Evolutionary conservation across 2,329 filamentous ascomycete species (phyloP).

Genomic region (Sphaerostilbella broomeana): DNA sequence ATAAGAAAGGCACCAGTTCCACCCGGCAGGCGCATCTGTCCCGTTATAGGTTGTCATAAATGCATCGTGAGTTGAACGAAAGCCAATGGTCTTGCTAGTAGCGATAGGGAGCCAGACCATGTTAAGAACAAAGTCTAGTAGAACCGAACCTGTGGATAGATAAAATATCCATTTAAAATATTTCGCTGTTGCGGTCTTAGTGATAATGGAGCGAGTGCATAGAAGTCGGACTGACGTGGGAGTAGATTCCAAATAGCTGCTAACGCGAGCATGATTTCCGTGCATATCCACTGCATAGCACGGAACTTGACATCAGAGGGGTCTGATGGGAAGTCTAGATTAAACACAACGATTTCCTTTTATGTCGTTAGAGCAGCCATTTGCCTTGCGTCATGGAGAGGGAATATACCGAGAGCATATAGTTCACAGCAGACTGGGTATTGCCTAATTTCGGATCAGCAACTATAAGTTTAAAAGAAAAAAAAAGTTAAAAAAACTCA

Average conservation of each 20-base stretch:
- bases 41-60: constrained; percentile 56
- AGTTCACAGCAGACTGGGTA: constrained; percentile 43
- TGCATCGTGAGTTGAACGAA: constrained; percentile 49
- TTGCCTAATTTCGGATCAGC: constrained; percentile 36
- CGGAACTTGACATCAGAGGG: constrained; percentile 46
- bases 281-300: constrained; percentile 55
- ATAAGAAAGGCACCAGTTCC: constrained; percentile 59
- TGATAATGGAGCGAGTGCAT: background rate
- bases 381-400: too few species aligned
- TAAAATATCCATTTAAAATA: constrained; percentile 45
- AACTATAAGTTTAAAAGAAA: too few species aligned
- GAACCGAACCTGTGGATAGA: constrained; percentile 40
- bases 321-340: constrained; percentile 47
- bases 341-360: constrained; percentile 51
- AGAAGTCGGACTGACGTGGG: constrained; percentile 41
- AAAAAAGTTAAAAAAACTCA: too few species aligned
- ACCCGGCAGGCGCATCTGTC: constrained; percentile 46
- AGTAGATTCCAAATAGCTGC: constrained; percentile 43
- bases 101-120: constrained; percentile 55
- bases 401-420: constrained; percentile 43
- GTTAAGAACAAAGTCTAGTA: constrained; percentile 53
- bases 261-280: constrained; percentile 42
- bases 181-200: constrained; percentile 24
- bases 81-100: constrained; percentile 47
- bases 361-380: background rate